Evolutionary conservation across 257 asterid genomes (phyloP).

Genomic region (Solanum appendiculatum): DNA sequence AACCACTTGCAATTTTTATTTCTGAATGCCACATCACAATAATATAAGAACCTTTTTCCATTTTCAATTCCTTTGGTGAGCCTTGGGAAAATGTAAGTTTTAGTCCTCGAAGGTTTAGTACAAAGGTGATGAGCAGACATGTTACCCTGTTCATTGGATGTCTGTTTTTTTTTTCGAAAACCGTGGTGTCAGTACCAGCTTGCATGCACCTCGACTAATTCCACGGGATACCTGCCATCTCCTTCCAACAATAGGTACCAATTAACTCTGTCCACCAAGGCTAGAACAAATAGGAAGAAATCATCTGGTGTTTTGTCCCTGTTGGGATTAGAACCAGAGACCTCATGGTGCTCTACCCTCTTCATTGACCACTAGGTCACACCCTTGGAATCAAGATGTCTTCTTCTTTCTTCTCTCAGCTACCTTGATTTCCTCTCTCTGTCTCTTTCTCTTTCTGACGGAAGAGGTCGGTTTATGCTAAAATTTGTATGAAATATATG

Average conservation of each 20-base stretch:
- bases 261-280: neutral
- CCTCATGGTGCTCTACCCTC: neutral
- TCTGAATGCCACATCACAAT: neutral
- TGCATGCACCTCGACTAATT: neutral
- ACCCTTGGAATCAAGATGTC: neutral
- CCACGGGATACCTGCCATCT: neutral
- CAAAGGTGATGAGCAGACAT: neutral
- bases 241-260: neutral
- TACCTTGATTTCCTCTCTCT: neutral
- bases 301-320: neutral
- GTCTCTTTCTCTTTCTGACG: neutral
- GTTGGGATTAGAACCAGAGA: neutral
- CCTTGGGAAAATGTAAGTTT: neutral
- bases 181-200: too few relatives aligned
- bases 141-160: neutral
- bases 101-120: neutral
- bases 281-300: neutral
- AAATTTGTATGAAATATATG: neutral
- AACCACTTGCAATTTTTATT: neutral
- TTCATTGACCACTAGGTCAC: neutral
- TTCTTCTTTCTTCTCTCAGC: neutral
- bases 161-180: too few relatives aligned
- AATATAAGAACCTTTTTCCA: neutral
- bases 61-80: neutral
- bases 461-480: neutral